Percentiles rank a stretch among this genome's conserved stretches.
phyloP scores from a whole-genome alignment of 1,284 basidiomycete genomes.

The Lignosus rhinocerotis region DNA sequence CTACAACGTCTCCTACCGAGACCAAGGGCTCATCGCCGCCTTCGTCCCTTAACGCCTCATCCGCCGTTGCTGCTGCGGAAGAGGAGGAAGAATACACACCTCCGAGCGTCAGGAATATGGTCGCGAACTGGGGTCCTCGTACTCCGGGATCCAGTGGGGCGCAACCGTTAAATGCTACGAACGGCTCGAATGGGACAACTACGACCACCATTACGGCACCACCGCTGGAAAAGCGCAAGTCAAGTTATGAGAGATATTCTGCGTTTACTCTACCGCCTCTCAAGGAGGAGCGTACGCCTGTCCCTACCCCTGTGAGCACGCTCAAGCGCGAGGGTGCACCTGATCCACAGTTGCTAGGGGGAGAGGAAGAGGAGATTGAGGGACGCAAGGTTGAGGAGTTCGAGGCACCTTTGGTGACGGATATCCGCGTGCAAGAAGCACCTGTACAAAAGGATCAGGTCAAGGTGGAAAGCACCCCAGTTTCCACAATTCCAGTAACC shows the following conservation, averaged over 20 bases:
- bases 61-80: neutral
- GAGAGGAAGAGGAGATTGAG: conserved; percentile 10
- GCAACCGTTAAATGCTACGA: neutral
- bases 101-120: conserved; percentile 28
- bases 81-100: conserved; percentile 21
- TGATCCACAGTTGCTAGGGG: conserved; percentile 6
- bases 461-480: neutral
- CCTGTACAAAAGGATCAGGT: neutral
- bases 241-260: conserved; percentile 67
- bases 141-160: neutral
- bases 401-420: neutral
- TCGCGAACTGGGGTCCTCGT: conserved; percentile 26
- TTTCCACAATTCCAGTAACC: neutral
- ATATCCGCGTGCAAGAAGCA: neutral
- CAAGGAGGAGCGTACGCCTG: conserved; percentile 65
- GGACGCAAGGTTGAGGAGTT: neutral
- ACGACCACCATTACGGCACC: conserved; percentile 7
- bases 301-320: conserved; percentile 55
- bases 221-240: conserved; percentile 54
- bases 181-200: neutral
- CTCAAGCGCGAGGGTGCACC: conserved; percentile 40
- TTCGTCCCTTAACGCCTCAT: neutral
- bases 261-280: conserved; percentile 61
- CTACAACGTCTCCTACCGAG: conserved; percentile 4
- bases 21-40: conserved; percentile 4